Evolutionary conservation across 805 yeast species (phyloP), one percentile per base, ranked within the genome.

Genomic region (Hanseniaspora pseudoguilliermondii): DNA sequence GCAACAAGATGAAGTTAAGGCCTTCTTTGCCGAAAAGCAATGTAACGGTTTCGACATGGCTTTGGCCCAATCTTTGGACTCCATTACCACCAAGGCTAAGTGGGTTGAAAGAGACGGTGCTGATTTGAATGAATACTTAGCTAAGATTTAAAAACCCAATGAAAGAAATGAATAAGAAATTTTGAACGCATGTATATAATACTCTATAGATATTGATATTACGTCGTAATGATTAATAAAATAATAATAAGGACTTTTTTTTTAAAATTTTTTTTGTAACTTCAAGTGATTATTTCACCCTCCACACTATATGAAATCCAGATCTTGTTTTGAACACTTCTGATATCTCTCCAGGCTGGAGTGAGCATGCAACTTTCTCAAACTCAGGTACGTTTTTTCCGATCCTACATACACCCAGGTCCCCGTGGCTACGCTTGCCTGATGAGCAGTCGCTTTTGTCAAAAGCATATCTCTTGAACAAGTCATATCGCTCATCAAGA

Each of bases 351-450:
- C 96, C 96, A 21, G 88, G 82, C 60, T 86, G 80, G 60, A 93
- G 73, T 5, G 71, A 82, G 67, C 85, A 91, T 1, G 96, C 83
- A 2, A 93, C 95, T 58, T 82, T 82, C 69, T 93, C 98, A 65
- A 93, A 93, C 57, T 84, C 72, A 38, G 96, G 96, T 69, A 93
- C 97, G 98, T 93, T 93, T 63, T 84, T 89, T 41, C 96, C 96
- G 59, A 76, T 81, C 25, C 85, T 87, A 65, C 93, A 93, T 65
- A 72, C 81, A 0, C 98, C 97, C 63, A 93, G 74, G 67, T 93
- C 98, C 47, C 98, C 98, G 20, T 88, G 88, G 63, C 86, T 81
- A 18, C 15, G 21, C 49, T 83, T 73, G 63, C 86, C 95, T 15
- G 95, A 84, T 18, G 86, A 79, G 69, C 97, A 89, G 66, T 91